phyloP scores from a whole-genome alignment of 768 basidiomycete genomes.

The Hebeloma cylindrosporum region DNA sequence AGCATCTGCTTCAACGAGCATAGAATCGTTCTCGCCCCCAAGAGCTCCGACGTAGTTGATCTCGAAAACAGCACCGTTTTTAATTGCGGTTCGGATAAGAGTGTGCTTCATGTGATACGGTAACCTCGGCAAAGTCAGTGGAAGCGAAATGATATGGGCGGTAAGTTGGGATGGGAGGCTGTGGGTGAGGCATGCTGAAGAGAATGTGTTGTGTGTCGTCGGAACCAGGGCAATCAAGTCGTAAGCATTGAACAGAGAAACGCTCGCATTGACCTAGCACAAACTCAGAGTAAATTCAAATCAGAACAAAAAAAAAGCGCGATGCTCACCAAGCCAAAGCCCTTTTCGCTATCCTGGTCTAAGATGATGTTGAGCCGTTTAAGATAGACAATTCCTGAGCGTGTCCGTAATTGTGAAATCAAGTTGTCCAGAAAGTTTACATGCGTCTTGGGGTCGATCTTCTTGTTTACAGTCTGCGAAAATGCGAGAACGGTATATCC shows the following conservation, averaged over 20 bases:
- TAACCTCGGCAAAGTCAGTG: slow-evolving; percentile 73
- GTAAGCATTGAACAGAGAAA: slow-evolving; percentile 59
- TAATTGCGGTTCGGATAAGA: slow-evolving; percentile 74
- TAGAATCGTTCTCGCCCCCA: slow-evolving; percentile 55
- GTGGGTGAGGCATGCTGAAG: slow-evolving; percentile 78
- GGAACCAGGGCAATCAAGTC: slow-evolving; percentile 79
- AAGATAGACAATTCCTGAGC: slow-evolving; percentile 62
- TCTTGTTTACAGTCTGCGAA: slow-evolving; percentile 69
- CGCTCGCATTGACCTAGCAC: slow-evolving; percentile 70
- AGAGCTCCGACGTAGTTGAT: slow-evolving; percentile 76
- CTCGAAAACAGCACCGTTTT: slow-evolving; percentile 83
- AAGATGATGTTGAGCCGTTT: slow-evolving; percentile 80
- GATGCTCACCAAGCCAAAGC: slow-evolving; percentile 68
- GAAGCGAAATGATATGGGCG: slow-evolving; percentile 78
- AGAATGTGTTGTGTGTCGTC: slow-evolving; percentile 70
- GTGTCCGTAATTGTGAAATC: slow-evolving; percentile 56
- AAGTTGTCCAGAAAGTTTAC: slow-evolving; percentile 61
- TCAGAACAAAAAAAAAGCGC: background rate
- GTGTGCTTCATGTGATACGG: slow-evolving; percentile 85
- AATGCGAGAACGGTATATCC: slow-evolving; percentile 84
- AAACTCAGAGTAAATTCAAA: background rate
- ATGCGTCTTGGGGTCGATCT: slow-evolving; percentile 68
- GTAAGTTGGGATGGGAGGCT: slow-evolving; percentile 73
- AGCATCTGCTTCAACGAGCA: slow-evolving; percentile 44
- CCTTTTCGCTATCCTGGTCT: slow-evolving; percentile 84